Conservation (phyloP, 345 rosid genomes). For the Hirschfeldia incana region DNA sequence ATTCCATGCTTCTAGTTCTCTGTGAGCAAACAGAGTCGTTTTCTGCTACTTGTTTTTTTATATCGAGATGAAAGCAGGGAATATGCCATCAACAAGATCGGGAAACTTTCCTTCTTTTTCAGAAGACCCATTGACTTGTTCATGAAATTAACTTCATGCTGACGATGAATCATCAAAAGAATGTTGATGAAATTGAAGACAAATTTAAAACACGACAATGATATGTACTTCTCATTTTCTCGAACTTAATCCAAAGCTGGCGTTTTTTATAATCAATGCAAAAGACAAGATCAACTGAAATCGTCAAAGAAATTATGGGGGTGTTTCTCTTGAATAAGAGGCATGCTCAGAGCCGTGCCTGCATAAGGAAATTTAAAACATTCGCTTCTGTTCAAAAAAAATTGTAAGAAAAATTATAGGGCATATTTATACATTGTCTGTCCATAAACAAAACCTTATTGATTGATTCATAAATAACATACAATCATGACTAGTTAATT, state of each 20-base stretch:
- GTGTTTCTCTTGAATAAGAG: too few relatives aligned
- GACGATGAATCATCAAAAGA: conserved; percentile 3
- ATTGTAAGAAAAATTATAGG: too few relatives aligned
- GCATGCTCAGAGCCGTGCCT: too few relatives aligned
- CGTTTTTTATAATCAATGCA: background rate
- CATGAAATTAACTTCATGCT: background rate
- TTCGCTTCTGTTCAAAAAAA: too few relatives aligned
- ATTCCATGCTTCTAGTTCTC: background rate
- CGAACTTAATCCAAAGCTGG: too few relatives aligned
- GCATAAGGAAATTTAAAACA: too few relatives aligned
- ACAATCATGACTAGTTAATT: too few relatives aligned
- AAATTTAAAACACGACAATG: background rate
- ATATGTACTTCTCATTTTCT: background rate
- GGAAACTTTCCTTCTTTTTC: background rate
- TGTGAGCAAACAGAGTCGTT: background rate
- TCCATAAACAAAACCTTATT: too few relatives aligned
- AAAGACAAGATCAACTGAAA: too few relatives aligned
- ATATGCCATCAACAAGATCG: background rate
- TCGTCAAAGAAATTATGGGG: too few relatives aligned
- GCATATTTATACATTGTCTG: too few relatives aligned
- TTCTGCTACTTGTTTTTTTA: background rate
- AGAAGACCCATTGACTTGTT: conserved; percentile 9
- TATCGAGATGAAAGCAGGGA: background rate
- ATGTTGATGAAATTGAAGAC: background rate
- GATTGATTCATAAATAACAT: too few relatives aligned